These are phyloP conservation scores for Chenopodium formosanum DNA, from an alignment of 148 eudicot species.

Conservation along the genomic window DNA sequence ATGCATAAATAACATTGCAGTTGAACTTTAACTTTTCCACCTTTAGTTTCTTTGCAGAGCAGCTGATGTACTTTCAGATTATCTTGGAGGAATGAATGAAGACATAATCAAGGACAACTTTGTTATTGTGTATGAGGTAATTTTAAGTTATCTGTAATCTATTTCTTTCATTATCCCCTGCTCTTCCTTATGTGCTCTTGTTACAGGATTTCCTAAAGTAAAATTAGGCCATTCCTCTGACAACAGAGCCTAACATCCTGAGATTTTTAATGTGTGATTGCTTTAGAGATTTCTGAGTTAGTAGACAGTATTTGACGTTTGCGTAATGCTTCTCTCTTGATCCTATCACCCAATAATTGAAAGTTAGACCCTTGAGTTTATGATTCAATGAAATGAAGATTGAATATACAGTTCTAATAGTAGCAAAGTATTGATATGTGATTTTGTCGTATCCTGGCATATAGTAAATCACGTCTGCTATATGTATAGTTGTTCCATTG, in stretches of 20 bases:
- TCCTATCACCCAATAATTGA: neutral
- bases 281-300: neutral
- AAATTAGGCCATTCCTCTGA: neutral
- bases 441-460: neutral
- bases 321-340: neutral
- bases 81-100: conserved; percentile 93
- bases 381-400: neutral
- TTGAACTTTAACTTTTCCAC: conserved; percentile 10
- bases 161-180: neutral
- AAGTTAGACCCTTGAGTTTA: neutral
- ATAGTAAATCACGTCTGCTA: neutral
- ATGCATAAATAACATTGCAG: conserved; percentile 1
- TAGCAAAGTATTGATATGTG: neutral
- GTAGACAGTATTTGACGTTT: neutral
- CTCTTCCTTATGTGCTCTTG: neutral
- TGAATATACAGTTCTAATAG: neutral
- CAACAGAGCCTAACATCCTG: neutral
- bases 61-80: conserved; percentile 81
- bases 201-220: neutral
- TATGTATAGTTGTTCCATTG: neutral
- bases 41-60: conserved; percentile 95
- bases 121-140: conserved; percentile 93
- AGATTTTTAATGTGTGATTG: neutral
- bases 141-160: conserved; percentile 10
- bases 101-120: conserved; percentile 95